phyloP scores from a whole-genome alignment of 1,284 basidiomycete genomes.

The Puccinia polysora region DNA sequence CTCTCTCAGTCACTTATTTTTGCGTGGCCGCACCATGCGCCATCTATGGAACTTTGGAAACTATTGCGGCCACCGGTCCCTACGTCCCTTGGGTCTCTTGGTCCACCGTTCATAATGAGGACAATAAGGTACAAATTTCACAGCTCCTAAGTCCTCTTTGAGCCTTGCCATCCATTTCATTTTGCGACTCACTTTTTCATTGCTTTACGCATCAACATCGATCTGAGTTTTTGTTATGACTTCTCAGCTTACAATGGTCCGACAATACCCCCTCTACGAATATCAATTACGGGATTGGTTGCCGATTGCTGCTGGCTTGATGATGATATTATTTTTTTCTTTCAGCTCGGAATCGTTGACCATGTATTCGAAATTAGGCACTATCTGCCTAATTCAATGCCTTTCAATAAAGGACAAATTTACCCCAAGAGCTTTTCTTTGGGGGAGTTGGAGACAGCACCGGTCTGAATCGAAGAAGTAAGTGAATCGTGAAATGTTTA shows the following conservation, averaged over 20 bases:
- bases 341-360: constrained; percentile 6
- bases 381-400: not conserved
- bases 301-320: constrained; percentile 1
- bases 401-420: not conserved
- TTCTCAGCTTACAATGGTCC: not conserved
- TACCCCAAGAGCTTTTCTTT: not conserved
- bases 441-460: not conserved
- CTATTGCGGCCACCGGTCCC: not conserved
- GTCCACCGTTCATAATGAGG: constrained; percentile 7
- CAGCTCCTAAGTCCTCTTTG: not conserved
- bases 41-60: not conserved
- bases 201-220: too few species aligned
- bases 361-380: constrained; percentile 3
- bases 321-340: constrained; percentile 13
- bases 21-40: constrained; percentile 13
- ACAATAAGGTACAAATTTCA: constrained; percentile 1
- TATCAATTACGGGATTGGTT: constrained; percentile 18
- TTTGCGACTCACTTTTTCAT: not conserved
- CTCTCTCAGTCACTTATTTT: constrained; percentile 21
- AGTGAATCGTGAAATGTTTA: too few species aligned
- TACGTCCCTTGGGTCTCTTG: constrained; percentile 24
- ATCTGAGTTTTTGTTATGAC: not conserved
- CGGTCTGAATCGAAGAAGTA: too few species aligned
- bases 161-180: not conserved
- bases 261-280: constrained; percentile 11